Percentiles rank a stretch among this genome's conserved stretches.
Evolutionary conservation across 2,329 filamentous ascomycete genomes (phyloP).

Genomic region (Drechslerella coelobrocha): DNA sequence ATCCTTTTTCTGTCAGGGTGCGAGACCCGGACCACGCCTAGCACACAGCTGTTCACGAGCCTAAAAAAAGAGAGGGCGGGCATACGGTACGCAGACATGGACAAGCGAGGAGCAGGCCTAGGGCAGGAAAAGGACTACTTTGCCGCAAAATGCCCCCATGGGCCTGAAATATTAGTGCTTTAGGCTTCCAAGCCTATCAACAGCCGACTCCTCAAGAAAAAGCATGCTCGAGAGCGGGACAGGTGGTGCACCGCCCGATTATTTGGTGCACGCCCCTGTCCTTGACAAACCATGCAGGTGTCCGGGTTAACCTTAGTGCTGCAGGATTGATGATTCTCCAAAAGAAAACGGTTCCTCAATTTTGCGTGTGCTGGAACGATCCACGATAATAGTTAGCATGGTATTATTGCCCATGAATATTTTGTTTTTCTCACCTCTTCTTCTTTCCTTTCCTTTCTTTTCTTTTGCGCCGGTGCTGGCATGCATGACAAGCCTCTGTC

Average conservation of each 20-base stretch:
- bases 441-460: constrained; percentile 16
- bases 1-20: constrained; percentile 32
- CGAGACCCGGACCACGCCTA: constrained; percentile 20
- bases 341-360: constrained; percentile 49
- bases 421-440: constrained; percentile 26
- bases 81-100: neutral
- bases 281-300: constrained; percentile 50
- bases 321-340: constrained; percentile 48
- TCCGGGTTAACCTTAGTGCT: constrained; percentile 48
- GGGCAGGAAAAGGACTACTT: neutral
- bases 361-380: constrained; percentile 48
- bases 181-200: constrained; percentile 50
- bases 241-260: constrained; percentile 49
- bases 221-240: constrained; percentile 50
- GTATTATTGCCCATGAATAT: neutral
- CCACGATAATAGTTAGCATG: constrained; percentile 27
- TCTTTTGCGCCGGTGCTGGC: constrained; percentile 33
- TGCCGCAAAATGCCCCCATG: constrained; percentile 22
- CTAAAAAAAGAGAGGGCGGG: constrained; percentile 11
- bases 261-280: constrained; percentile 50
- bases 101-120: neutral
- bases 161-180: constrained; percentile 49
- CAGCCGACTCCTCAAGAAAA: constrained; percentile 42
- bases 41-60: neutral
- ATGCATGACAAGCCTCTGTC: constrained; percentile 48